phyloP scores from a whole-genome alignment of 2,329 filamentous ascomycete genomes.

The Aspergillus udagawae region DNA sequence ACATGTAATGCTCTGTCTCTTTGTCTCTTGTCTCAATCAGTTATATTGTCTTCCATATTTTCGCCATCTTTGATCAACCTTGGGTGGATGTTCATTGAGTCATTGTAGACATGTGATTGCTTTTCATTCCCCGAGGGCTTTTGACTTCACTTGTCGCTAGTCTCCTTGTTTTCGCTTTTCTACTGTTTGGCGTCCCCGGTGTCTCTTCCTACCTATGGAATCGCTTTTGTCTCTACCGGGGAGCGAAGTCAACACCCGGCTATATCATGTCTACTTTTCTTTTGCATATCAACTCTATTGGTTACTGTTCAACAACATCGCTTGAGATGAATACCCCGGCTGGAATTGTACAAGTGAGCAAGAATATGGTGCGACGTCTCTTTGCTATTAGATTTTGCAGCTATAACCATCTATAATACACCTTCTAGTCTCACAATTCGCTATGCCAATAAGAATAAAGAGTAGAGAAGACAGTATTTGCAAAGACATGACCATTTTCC shows the following conservation, averaged over 20 bases:
- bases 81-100: neutral
- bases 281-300: slow-evolving; percentile 2
- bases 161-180: neutral
- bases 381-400: slow-evolving; percentile 28
- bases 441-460: slow-evolving; percentile 16
- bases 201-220: neutral
- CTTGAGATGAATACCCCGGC: slow-evolving; percentile 6
- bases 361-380: slow-evolving; percentile 6
- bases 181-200: neutral
- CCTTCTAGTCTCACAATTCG: slow-evolving; percentile 11
- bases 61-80: neutral
- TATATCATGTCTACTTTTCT: slow-evolving; percentile 4
- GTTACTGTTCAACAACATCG: slow-evolving; percentile 1
- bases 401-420: slow-evolving; percentile 22
- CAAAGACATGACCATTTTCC: neutral
- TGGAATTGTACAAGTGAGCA: slow-evolving; percentile 19
- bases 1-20: slow-evolving; percentile 48
- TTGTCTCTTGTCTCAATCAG: slow-evolving; percentile 1
- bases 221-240: neutral
- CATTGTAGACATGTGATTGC: neutral
- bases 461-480: neutral
- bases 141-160: neutral
- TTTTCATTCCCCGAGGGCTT: neutral
- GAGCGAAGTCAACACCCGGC: neutral
- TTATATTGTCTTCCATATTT: neutral